These are phyloP conservation scores for Mycena latifolia DNA, from an alignment of 768 basidiomycete species.

Conservation along the genomic window DNA sequence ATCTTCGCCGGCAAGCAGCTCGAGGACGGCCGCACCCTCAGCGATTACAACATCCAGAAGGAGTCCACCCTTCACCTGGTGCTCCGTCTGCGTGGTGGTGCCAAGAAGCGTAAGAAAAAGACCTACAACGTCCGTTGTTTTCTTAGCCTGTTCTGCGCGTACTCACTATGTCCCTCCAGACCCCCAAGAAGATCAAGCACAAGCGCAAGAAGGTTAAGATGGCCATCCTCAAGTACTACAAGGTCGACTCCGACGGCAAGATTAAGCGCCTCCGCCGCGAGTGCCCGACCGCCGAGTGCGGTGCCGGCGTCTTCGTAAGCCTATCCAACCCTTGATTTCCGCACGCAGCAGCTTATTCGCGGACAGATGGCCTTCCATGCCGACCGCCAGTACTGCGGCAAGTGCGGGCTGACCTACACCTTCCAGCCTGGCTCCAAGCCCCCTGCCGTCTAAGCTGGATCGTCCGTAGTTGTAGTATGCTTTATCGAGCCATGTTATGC, in stretches of 20 bases:
- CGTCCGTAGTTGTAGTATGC: background rate
- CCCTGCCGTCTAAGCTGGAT: constrained; percentile 71
- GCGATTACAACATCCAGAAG: constrained; percentile 99
- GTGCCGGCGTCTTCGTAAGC: constrained; percentile 88
- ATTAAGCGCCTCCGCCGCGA: constrained; percentile 99
- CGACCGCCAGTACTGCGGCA: constrained; percentile 98
- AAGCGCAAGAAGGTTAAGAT: constrained; percentile 99
- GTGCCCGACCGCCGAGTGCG: constrained; percentile 88
- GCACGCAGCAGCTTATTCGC: constrained; percentile 36
- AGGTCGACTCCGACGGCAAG: constrained; percentile 99
- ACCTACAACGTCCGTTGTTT: constrained; percentile 86
- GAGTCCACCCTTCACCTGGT: constrained; percentile 99
- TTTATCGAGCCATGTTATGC: background rate
- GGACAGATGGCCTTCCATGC: constrained; percentile 97
- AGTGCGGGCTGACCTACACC: constrained; percentile 90
- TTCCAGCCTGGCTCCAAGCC: constrained; percentile 87
- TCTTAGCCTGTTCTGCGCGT: background rate
- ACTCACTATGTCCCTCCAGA: constrained; percentile 55
- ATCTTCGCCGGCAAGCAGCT: constrained; percentile 99
- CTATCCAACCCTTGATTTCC: too few relatives aligned
- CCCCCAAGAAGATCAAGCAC: constrained; percentile 99
- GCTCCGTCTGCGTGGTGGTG: constrained; percentile 98
- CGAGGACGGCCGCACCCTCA: constrained; percentile 97
- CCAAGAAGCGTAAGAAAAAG: constrained; percentile 99
- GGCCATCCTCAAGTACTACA: constrained; percentile 99